phyloP scores from a whole-genome alignment of 2,329 filamentous ascomycete genomes.

The Penicillium olsonii region DNA sequence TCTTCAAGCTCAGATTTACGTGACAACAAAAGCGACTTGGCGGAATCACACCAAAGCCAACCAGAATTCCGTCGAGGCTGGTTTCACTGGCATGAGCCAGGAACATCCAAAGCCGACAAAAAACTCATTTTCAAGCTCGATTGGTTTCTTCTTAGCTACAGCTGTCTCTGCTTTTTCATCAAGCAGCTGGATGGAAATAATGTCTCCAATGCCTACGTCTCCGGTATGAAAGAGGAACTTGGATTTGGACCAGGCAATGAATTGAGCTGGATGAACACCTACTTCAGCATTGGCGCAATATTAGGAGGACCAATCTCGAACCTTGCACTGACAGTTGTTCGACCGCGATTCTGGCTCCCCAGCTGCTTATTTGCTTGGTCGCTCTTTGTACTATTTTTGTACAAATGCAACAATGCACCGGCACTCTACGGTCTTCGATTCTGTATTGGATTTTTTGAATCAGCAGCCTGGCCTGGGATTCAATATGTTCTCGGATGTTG shows the following conservation, averaged over 20 bases:
- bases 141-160: slow-evolving; percentile 44
- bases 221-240: slow-evolving; percentile 52
- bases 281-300: slow-evolving; percentile 46
- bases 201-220: slow-evolving; percentile 51
- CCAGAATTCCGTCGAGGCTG: background rate
- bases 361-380: slow-evolving; percentile 42
- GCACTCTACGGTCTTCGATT: slow-evolving; percentile 23
- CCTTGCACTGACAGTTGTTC: slow-evolving; percentile 42
- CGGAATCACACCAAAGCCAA: no score
- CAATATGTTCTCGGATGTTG: slow-evolving; percentile 22
- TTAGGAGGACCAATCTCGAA: slow-evolving; percentile 30
- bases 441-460: slow-evolving; percentile 21
- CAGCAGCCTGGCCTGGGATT: slow-evolving; percentile 16
- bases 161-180: slow-evolving; percentile 50
- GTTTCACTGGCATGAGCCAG: slow-evolving; percentile 44
- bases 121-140: slow-evolving; percentile 52
- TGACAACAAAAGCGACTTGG: background rate
- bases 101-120: slow-evolving; percentile 45
- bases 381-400: slow-evolving; percentile 45
- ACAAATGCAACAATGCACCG: slow-evolving; percentile 9
- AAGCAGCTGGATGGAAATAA: slow-evolving; percentile 51
- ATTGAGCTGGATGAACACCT: slow-evolving; percentile 46
- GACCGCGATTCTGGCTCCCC: slow-evolving; percentile 44
- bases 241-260: slow-evolving; percentile 41
- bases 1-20: background rate